phyloP scores from a whole-genome alignment of 495 filamentous ascomycete species.

The Tuber melanosporum region DNA sequence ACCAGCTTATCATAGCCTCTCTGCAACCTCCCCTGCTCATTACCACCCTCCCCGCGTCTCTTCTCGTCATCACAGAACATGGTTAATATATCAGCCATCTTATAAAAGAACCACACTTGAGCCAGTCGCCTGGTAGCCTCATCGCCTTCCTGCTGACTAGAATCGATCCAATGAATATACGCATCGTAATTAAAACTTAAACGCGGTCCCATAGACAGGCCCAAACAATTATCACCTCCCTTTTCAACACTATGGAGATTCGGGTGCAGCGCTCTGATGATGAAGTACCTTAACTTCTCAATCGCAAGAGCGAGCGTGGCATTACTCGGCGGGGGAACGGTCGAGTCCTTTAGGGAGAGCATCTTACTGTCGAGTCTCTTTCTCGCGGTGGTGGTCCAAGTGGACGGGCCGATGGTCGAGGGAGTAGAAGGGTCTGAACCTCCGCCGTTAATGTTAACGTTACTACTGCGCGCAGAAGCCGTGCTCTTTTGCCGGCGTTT shows the following conservation, averaged over 20 bases:
- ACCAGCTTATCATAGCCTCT: constrained; percentile 37
- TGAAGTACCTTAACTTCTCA: constrained; percentile 33
- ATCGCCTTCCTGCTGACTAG: constrained; percentile 25
- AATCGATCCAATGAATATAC: constrained; percentile 31
- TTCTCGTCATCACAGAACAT: constrained; percentile 34
- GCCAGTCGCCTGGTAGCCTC: constrained; percentile 34
- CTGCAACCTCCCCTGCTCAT: constrained; percentile 33
- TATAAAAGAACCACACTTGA: constrained; percentile 38
- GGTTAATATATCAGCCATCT: constrained; percentile 36
- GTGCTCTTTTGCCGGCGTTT: constrained; percentile 29
- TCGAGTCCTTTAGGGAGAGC: constrained; percentile 35
- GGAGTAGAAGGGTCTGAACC: constrained; percentile 26
- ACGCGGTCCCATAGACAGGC: constrained; percentile 15
- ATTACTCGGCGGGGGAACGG: constrained; percentile 26
- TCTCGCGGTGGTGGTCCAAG: constrained; percentile 29
- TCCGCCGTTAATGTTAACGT: constrained; percentile 22
- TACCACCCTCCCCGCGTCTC: constrained; percentile 30
- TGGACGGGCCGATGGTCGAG: constrained; percentile 30
- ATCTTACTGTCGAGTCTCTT: constrained; percentile 35
- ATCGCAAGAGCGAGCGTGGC: constrained; percentile 24
- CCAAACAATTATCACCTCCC: constrained; percentile 30
- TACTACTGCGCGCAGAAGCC: constrained; percentile 27
- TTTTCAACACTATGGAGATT: constrained; percentile 28
- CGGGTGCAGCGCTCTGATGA: constrained; percentile 31
- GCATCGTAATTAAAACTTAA: constrained; percentile 26